These are phyloP conservation scores for Candida parachauliodes DNA, from an alignment of 805 yeast genomes.

Conservation along the genomic window DNA sequence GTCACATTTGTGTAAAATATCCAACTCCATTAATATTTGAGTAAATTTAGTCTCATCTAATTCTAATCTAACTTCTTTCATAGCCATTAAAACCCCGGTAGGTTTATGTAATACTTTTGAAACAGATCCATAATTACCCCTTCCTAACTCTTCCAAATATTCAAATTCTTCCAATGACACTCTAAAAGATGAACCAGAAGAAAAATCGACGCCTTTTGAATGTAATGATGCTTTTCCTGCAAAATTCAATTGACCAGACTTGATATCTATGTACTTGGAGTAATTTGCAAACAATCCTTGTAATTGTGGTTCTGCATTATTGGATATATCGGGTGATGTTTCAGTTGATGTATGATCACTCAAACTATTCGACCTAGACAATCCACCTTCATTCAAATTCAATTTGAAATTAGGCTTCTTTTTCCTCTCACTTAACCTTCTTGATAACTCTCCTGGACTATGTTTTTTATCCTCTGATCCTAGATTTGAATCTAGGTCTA, in stretches of 20 bases:
- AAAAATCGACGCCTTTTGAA: slow-evolving; percentile 87
- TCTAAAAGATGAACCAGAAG: slow-evolving; percentile 81
- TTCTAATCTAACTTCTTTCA: slow-evolving; percentile 93
- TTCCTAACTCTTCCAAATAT: slow-evolving; percentile 82
- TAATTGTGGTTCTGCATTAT: slow-evolving; percentile 26
- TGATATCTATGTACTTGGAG: slow-evolving; percentile 84
- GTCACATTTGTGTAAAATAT: slow-evolving; percentile 85
- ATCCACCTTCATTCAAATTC: slow-evolving; percentile 18
- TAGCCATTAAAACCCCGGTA: slow-evolving; percentile 89
- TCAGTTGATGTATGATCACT: slow-evolving; percentile 7
- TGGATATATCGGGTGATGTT: slow-evolving; percentile 4
- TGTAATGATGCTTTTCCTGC: slow-evolving; percentile 91
- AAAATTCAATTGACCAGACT: slow-evolving; percentile 87
- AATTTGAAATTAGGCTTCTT: slow-evolving; percentile 38
- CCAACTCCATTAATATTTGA: slow-evolving; percentile 94
- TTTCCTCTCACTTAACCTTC: slow-evolving; percentile 37
- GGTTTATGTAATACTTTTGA: slow-evolving; percentile 91
- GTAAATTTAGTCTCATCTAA: slow-evolving; percentile 90
- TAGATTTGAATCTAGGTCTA: slow-evolving; percentile 28
- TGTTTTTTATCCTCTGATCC: slow-evolving; percentile 11
- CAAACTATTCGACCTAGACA: slow-evolving; percentile 8
- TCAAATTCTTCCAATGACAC: slow-evolving; percentile 83
- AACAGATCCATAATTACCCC: slow-evolving; percentile 96
- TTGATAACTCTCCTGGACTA: slow-evolving; percentile 29
- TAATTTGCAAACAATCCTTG: slow-evolving; percentile 77